Evolutionary conservation across 345 rosid genomes (phyloP).

Genomic region (Eucalyptus marginata): DNA sequence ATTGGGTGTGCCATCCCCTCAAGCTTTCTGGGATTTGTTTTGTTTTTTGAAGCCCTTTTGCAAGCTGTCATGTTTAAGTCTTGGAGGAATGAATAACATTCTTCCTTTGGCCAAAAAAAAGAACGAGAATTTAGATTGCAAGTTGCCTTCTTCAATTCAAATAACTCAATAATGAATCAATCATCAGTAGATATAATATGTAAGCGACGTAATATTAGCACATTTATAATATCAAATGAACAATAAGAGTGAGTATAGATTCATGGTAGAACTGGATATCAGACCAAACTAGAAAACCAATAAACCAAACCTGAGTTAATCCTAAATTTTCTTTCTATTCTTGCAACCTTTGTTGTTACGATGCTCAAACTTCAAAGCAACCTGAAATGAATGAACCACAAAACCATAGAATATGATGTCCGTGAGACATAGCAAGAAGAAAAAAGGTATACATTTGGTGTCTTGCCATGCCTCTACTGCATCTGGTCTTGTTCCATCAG

Average conservation of each 20-base stretch:
- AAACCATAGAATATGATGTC: background rate
- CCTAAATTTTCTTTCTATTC: background rate
- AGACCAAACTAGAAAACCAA: background rate
- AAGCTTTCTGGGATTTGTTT: background rate
- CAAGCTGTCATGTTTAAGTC: background rate
- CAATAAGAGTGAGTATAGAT: background rate
- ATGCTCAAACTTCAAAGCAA: constrained; percentile 88
- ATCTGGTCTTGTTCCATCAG: constrained; percentile 58
- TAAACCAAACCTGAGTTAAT: background rate
- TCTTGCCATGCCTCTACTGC: constrained; percentile 48
- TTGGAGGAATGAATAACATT: background rate
- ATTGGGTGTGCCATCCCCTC: background rate
- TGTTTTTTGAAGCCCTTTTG: background rate
- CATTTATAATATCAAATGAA: background rate
- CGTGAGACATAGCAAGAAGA: background rate
- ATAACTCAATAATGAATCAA: background rate
- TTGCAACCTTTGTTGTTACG: constrained; percentile 90
- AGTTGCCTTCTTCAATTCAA: background rate
- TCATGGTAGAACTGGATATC: background rate
- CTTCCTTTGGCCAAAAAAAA: background rate
- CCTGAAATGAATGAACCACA: constrained; percentile 20
- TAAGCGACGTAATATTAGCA: background rate
- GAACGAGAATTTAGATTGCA: background rate
- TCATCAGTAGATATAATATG: background rate
- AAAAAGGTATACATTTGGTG: background rate